Evolutionary conservation across 441 rosid species (phyloP).

Genomic region (Lepidium campestre): DNA sequence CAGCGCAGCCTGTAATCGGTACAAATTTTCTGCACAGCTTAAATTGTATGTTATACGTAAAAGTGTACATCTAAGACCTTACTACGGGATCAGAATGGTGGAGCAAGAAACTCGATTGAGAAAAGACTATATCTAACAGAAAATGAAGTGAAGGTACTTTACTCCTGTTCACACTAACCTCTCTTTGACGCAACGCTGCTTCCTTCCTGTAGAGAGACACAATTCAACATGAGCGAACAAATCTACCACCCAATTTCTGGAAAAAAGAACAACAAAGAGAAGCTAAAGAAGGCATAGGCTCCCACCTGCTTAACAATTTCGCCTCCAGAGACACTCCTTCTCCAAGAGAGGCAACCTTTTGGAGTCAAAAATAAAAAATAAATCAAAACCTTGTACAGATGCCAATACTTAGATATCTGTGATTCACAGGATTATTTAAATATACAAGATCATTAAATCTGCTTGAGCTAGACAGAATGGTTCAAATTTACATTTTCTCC

Average conservation of each 20-base stretch:
- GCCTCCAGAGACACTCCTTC: constrained; percentile 98
- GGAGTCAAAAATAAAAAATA: neutral
- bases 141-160: constrained; percentile 23
- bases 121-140: constrained; percentile 22
- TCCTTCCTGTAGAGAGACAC: constrained; percentile 54
- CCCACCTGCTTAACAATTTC: constrained; percentile 59
- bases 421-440: neutral
- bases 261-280: neutral
- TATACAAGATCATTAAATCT: neutral
- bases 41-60: neutral
- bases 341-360: constrained; percentile 74
- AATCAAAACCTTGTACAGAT: neutral
- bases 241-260: neutral
- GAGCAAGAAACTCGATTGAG: neutral
- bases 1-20: constrained; percentile 62
- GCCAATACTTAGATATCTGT: neutral
- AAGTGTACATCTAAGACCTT: neutral
- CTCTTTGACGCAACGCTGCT: constrained; percentile 93
- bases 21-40: constrained; percentile 11
- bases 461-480: neutral
- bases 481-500: neutral
- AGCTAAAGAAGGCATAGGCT: neutral
- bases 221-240: neutral
- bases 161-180: constrained; percentile 41
- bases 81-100: neutral